Conservation (phyloP, 1,139 yeast genomes). For the Candida tetrigidarum region DNA sequence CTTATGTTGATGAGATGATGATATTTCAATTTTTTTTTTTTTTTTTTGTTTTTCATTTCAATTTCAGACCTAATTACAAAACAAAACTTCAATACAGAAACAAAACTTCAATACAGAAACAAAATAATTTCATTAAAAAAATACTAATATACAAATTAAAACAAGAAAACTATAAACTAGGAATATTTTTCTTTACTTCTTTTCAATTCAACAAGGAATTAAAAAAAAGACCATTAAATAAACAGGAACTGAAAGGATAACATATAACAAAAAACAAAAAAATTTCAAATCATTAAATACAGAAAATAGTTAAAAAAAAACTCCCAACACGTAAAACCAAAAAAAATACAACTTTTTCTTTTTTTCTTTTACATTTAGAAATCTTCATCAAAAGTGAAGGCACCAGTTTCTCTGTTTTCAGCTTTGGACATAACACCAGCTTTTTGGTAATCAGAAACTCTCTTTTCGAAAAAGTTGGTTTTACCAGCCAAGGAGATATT, state of each 20-base stretch:
- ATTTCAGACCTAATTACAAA: neutral
- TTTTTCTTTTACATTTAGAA: slow-evolving; percentile 29
- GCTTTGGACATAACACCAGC: slow-evolving; percentile 91
- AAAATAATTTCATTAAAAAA: slow-evolving; percentile 3
- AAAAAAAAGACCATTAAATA: neutral
- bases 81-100: slow-evolving; percentile 4
- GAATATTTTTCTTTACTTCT: neutral
- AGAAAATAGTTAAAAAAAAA: slow-evolving; percentile 4
- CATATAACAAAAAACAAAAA: neutral
- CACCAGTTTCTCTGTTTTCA: slow-evolving; percentile 33
- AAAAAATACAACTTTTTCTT: neutral
- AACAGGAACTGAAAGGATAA: slow-evolving; percentile 1
- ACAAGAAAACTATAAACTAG: slow-evolving; percentile 1
- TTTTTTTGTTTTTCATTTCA: neutral
- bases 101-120: slow-evolving; percentile 5
- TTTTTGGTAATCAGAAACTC: slow-evolving; percentile 98
- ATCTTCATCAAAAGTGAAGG: slow-evolving; percentile 53
- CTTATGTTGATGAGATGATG: slow-evolving; percentile 1
- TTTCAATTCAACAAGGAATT: neutral
- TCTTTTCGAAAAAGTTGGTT: slow-evolving; percentile 98
- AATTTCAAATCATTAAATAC: slow-evolving; percentile 2
- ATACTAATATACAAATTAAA: slow-evolving; percentile 8
- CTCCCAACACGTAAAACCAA: neutral
- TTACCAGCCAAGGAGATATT: slow-evolving; percentile 97
- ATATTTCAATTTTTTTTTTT: slow-evolving; percentile 4